Evolutionary conservation across 1,139 yeast genomes (phyloP).

Genomic region (Pneumocystis sp.): DNA sequence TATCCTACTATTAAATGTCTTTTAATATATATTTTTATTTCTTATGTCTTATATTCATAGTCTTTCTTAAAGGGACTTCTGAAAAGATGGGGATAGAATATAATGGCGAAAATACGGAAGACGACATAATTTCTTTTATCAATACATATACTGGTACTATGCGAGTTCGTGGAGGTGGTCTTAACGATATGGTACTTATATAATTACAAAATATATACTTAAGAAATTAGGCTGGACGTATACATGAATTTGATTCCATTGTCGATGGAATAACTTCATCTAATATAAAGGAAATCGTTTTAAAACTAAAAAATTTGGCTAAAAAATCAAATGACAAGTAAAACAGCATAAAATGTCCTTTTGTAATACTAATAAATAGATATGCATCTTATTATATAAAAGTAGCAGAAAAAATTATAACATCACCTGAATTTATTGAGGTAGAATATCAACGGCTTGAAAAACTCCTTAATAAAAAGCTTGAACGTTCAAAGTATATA

Average conservation of each 20-base stretch:
- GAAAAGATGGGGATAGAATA: conserved; percentile 28
- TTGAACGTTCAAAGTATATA: conserved; percentile 18
- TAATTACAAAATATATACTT: neutral
- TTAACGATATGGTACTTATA: conserved; percentile 19
- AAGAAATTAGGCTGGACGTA: conserved; percentile 38
- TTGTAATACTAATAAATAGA: conserved; percentile 18
- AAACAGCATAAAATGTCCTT: neutral
- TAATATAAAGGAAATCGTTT: conserved; percentile 18
- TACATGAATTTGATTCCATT: conserved; percentile 30
- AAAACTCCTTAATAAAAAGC: conserved; percentile 31
- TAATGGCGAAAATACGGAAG: conserved; percentile 32
- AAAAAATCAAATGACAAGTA: conserved; percentile 7
- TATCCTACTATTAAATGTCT: conserved; percentile 49
- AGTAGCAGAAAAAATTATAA: conserved; percentile 35
- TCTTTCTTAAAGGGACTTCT: conserved; percentile 29
- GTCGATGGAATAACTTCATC: conserved; percentile 9
- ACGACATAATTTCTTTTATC: conserved; percentile 34
- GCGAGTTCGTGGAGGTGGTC: conserved; percentile 40
- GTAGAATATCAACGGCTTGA: conserved; percentile 41
- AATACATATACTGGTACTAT: conserved; percentile 39
- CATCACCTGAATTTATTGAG: conserved; percentile 36
- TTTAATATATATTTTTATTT: conserved; percentile 16
- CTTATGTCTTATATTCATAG: conserved; percentile 34
- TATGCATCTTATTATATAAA: conserved; percentile 35
- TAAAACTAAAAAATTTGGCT: conserved; percentile 21